phyloP scores from a whole-genome alignment of 371 early-diverging fungal species.

The Sporodiniella umbellata region DNA sequence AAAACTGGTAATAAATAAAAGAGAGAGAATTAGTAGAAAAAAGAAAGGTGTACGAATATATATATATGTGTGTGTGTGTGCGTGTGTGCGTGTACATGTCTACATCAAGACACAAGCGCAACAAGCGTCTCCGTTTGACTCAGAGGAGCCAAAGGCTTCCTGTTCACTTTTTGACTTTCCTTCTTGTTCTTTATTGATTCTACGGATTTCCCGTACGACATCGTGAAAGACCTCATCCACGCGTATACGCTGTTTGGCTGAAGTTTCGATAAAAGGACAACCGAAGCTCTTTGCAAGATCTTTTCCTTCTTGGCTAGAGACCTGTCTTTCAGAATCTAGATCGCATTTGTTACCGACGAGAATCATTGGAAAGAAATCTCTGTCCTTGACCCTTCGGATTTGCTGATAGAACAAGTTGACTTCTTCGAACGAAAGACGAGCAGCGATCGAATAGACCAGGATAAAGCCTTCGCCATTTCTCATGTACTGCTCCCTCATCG shows the following conservation, averaged over 20 bases:
- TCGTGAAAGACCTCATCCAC: conserved; percentile 88
- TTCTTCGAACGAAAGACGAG: conserved; percentile 77
- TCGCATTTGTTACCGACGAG: conserved; percentile 71
- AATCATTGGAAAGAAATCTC: conserved; percentile 67
- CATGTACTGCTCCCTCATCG: conserved; percentile 82
- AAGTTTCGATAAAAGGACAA: conserved; percentile 25
- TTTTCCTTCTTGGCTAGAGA: conserved; percentile 41
- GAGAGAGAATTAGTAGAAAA: not conserved
- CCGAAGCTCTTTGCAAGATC: conserved; percentile 26
- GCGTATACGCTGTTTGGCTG: conserved; percentile 80
- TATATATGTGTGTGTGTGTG: not conserved
- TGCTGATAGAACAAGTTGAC: conserved; percentile 74
- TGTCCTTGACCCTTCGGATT: conserved; percentile 81
- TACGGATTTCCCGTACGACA: conserved; percentile 82
- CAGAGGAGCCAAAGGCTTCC: no score
- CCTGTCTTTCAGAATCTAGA: conserved; percentile 46
- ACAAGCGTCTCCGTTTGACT: no score
- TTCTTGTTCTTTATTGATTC: conserved; percentile 63
- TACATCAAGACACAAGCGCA: no score
- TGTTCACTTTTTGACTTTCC: no score
- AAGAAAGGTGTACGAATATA: not conserved
- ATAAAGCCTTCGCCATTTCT: conserved; percentile 88
- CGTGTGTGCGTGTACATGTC: not conserved
- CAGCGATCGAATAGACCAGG: conserved; percentile 76
- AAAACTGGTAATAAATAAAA: not conserved